Evolutionary conservation across 805 yeast genomes (phyloP).

Genomic region (Lipomyces chichibuensis): DNA sequence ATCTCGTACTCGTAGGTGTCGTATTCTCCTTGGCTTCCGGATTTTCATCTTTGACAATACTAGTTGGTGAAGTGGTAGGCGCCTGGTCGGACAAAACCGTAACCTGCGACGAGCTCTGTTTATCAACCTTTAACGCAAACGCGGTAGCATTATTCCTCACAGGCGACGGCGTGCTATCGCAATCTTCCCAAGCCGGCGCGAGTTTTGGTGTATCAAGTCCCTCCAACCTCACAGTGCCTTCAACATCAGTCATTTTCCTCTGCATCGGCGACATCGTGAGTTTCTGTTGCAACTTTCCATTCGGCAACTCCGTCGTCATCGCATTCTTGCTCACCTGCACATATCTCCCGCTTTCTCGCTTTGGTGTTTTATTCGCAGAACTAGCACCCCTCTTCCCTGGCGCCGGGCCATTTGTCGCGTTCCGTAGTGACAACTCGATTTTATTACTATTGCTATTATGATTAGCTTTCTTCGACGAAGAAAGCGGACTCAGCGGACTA

Average conservation of each 20-base stretch:
- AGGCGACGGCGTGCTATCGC: background rate
- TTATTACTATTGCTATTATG: background rate
- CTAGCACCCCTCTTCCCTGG: background rate
- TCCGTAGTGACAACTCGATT: background rate
- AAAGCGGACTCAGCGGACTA: background rate
- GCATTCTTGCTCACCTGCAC: background rate
- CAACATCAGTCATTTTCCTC: background rate
- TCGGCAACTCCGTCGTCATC: background rate
- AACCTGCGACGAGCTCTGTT: background rate
- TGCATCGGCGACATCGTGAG: background rate
- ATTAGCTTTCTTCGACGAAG: background rate
- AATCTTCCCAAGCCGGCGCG: background rate
- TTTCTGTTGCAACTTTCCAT: background rate
- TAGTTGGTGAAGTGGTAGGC: background rate
- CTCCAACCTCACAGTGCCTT: background rate
- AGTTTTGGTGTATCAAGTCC: background rate
- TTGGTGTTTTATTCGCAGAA: background rate
- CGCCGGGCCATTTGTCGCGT: background rate
- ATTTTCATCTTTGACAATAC: background rate
- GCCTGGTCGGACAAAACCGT: background rate
- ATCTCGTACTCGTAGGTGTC: conserved; percentile 1
- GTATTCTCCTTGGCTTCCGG: background rate
- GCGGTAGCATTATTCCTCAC: background rate
- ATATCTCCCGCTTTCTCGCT: background rate
- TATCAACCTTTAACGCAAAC: background rate